Conservation (phyloP, 768 basidiomycete species). For the Panaeolus cyanescens region DNA sequence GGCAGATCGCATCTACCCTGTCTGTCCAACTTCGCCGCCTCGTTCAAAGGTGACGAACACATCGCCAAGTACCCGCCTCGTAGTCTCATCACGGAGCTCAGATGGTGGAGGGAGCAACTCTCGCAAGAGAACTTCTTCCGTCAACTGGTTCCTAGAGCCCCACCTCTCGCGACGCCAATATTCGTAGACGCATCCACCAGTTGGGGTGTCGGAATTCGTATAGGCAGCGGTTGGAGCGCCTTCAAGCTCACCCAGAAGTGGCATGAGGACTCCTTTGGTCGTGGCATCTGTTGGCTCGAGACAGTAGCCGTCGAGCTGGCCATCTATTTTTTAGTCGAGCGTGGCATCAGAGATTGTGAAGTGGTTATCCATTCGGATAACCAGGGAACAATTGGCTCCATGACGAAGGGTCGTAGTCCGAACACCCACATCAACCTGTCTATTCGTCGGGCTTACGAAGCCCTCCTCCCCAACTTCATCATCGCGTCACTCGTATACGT, state of each 20-base stretch:
- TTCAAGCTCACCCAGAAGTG: conserved; percentile 9
- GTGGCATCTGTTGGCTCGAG: conserved; percentile 30
- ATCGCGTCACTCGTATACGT: conserved; percentile 22
- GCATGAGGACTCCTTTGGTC: conserved; percentile 9
- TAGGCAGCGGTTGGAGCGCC: conserved; percentile 7
- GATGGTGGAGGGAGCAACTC: conserved; percentile 28
- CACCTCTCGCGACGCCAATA: conserved; percentile 20
- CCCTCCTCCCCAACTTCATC: conserved; percentile 19
- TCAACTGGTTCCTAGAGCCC: conserved; percentile 12
- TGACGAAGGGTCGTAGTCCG: conserved; percentile 27
- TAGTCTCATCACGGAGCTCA: conserved; percentile 22
- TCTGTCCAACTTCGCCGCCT: conserved; percentile 23
- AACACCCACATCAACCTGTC: conserved; percentile 31
- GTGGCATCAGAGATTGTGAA: conserved; percentile 9
- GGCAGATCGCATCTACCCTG: conserved; percentile 21
- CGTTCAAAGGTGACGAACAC: conserved; percentile 17
- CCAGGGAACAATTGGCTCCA: conserved; percentile 33
- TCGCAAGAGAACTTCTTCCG: not conserved
- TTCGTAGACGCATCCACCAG: conserved; percentile 29
- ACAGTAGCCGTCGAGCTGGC: conserved; percentile 22
- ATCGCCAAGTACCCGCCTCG: conserved; percentile 13
- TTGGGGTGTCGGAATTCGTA: conserved; percentile 22
- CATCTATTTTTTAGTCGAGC: conserved; percentile 17
- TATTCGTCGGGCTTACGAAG: conserved; percentile 14
- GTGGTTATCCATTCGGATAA: conserved; percentile 33